Evolutionary conservation across 2,329 filamentous ascomycete genomes (phyloP), one percentile per base, ranked within the genome.

Genomic region (Beauveria brongniartii): DNA sequence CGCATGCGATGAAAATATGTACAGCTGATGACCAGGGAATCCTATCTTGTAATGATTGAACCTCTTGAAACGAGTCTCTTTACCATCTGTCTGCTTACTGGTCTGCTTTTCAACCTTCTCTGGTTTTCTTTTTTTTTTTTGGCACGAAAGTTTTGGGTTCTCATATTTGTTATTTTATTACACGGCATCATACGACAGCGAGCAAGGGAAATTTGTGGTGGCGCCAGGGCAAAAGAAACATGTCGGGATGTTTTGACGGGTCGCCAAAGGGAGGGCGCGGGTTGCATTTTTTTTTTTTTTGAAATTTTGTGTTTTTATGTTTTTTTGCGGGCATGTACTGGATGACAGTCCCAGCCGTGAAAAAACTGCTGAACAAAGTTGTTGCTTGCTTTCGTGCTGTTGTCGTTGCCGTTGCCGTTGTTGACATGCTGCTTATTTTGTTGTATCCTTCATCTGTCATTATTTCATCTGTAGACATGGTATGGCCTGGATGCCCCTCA

Each of bases 21-120:
- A 41, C 37, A 44, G 40, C 48, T 34, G 37, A 53, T 50, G 24
- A 50, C 24, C 40, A 53, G 34, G 22, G 64, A 37, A 30, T 55
- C 44, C 43, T 26, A 67, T 63, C 64, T 74, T 74, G 70, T 75
- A 74, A 75, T 74, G 74, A 75, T 65, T 64, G 64, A 67, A 67
- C 30, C 22, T 69, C 70, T 73, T 69, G 65, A 69, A 69, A 75
- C 70, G 73, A 75, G 69, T 65, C 63, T 69, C 67, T 65, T 72
- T 64, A 66, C 67, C 57, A 55, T 63, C 53, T 54, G 14, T 4
- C 54, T n/a, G 20, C 16, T n/a, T 48, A 48, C 8, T 57, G 24
- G 28, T 41, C 22, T 18, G 26, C 18, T 43, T 46, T 58, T 63
- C 5, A 9, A n/a, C 20, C 57, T 50, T 47, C 16, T 37, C 12